Conservation (phyloP, 1,284 basidiomycete genomes). For the Agaricales sp. region DNA sequence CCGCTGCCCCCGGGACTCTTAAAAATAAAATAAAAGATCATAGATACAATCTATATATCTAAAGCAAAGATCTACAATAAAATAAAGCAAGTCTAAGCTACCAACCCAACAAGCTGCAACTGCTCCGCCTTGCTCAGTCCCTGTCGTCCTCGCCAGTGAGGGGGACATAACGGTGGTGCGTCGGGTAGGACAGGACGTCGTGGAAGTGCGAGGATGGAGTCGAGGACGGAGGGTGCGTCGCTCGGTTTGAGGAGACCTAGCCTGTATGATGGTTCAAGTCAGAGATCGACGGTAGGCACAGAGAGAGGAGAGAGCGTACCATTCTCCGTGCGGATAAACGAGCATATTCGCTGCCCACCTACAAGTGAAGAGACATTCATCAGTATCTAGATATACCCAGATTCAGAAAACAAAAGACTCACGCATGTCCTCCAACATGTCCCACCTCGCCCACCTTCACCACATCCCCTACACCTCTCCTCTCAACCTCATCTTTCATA, state of each 20-base stretch:
- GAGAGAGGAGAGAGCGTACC: neutral
- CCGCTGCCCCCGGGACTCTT: too few species aligned
- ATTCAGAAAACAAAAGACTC: too few species aligned
- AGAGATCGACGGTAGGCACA: too few species aligned
- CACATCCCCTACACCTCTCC: neutral
- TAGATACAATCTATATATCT: too few species aligned
- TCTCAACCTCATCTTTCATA: neutral
- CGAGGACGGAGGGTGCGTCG: neutral
- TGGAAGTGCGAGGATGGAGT: neutral
- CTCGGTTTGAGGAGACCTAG: neutral
- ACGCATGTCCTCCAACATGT: neutral
- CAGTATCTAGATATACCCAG: too few species aligned
- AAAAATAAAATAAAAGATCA: too few species aligned
- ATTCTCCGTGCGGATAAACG: neutral
- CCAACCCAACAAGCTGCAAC: too few species aligned
- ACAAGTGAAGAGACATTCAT: neutral
- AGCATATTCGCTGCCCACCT: neutral
- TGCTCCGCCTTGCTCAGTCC: neutral
- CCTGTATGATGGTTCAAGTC: too few species aligned
- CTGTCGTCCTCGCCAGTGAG: neutral
- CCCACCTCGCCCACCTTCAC: neutral
- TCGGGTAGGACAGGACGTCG: neutral
- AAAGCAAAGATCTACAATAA: too few species aligned
- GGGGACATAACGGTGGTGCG: neutral
- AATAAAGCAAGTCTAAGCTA: too few species aligned